Evolutionary conservation across 2,329 filamentous ascomycete genomes (phyloP).

Genomic region (Aspergillus sp.): DNA sequence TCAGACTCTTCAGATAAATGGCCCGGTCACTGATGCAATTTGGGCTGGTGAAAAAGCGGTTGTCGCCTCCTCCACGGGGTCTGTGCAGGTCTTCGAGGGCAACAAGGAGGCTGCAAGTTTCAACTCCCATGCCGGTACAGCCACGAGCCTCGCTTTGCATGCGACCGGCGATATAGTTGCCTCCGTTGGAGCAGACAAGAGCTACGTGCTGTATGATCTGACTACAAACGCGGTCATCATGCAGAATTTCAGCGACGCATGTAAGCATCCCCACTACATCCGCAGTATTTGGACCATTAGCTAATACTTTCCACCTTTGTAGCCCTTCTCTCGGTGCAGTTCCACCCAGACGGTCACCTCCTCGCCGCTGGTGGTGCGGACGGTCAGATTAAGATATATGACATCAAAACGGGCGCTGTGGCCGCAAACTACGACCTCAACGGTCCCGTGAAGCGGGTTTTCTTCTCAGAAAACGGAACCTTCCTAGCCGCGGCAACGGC

Average conservation of each 20-base stretch:
- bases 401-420: conserved; percentile 74
- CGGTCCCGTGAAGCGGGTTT: conserved; percentile 70
- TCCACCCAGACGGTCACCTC: conserved; percentile 96
- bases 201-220: conserved; percentile 86
- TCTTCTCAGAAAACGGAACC: conserved; percentile 95
- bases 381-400: conserved; percentile 84
- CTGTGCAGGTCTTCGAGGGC: conserved; percentile 75
- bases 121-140: conserved; percentile 78
- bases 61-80: conserved; percentile 72
- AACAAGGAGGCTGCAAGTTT: conserved; percentile 69
- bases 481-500: conserved; percentile 86
- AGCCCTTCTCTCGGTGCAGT: conserved; percentile 73
- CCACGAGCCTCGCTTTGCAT: conserved; percentile 75
- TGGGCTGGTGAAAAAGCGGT: conserved; percentile 66
- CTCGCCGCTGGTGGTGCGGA: conserved; percentile 79
- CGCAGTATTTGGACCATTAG: background rate
- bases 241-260: conserved; percentile 75
- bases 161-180: conserved; percentile 80
- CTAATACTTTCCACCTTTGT: background rate
- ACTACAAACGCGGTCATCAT: conserved; percentile 65
- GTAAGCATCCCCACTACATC: conserved; percentile 52
- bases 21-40: conserved; percentile 65
- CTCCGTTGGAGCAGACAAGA: conserved; percentile 88
- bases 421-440: conserved; percentile 69
- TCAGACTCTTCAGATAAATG: conserved; percentile 62